Conservation (phyloP, 129 eudicot genomes). For the Helianthus tuberosus region DNA sequence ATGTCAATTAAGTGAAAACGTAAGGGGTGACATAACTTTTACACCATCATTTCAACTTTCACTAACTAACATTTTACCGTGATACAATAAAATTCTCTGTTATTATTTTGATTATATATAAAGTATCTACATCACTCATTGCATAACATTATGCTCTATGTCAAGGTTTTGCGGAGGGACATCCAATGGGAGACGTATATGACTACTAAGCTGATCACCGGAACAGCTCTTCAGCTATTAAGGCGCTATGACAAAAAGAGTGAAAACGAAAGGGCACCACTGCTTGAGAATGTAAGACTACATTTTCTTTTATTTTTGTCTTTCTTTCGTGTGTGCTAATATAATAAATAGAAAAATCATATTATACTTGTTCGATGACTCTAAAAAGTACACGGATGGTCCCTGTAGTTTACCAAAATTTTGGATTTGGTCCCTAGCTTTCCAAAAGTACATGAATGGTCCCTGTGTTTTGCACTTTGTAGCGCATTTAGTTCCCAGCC, state of each 20-base stretch:
- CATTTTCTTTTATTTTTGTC: neutral
- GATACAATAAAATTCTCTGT: conserved; percentile 18
- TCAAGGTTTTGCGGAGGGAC: conserved; percentile 75
- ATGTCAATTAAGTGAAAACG: conserved; percentile 2
- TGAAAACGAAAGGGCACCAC: conserved; percentile 55
- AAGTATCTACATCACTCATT: conserved; percentile 2
- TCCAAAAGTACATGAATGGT: no score
- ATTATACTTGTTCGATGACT: conserved; percentile 12
- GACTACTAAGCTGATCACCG: conserved; percentile 78
- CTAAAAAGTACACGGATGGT: no score
- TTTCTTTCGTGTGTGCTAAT: conserved; percentile 3
- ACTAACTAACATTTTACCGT: neutral
- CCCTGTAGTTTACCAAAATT: no score
- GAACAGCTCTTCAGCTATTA: conserved; percentile 76
- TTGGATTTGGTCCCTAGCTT: no score
- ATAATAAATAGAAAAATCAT: conserved; percentile 4
- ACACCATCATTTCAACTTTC: neutral
- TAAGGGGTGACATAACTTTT: neutral
- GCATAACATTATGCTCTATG: conserved; percentile 8
- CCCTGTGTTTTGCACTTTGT: no score
- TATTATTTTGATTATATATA: neutral
- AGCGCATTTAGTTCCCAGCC: no score
- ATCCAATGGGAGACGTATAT: conserved; percentile 95
- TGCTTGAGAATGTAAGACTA: conserved; percentile 72
- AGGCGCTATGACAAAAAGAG: conserved; percentile 78